phyloP scores from a whole-genome alignment of 2,329 filamentous ascomycete species.

The Phyllosticta capitalensis region DNA sequence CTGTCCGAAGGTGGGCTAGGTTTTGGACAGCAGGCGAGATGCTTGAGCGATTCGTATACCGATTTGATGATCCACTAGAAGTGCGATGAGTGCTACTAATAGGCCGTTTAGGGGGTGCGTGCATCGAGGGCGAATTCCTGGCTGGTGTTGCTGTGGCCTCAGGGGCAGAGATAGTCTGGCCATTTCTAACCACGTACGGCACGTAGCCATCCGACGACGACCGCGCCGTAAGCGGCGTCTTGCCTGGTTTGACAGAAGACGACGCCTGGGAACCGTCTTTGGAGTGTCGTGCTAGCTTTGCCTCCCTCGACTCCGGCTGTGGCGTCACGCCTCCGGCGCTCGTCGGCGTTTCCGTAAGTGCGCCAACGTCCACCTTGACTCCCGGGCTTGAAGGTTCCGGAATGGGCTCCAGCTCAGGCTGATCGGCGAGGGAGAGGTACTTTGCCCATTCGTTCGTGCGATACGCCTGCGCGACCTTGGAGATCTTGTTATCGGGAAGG shows the following conservation, averaged over 20 bases:
- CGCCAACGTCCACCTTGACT: slow-evolving; percentile 26
- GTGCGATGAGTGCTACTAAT: background rate
- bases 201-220: background rate
- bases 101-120: background rate
- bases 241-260: background rate
- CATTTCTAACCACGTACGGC: background rate
- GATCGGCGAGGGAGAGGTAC: slow-evolving; percentile 69
- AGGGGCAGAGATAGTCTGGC: background rate
- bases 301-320: background rate
- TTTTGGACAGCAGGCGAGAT: background rate
- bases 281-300: background rate
- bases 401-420: slow-evolving; percentile 55
- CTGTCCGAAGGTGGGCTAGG: slow-evolving; percentile 17
- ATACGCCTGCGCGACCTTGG: slow-evolving; percentile 70
- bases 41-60: slow-evolving; percentile 14
- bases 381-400: slow-evolving; percentile 38
- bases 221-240: background rate
- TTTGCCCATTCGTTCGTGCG: slow-evolving; percentile 96
- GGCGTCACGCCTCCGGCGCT: background rate
- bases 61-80: slow-evolving; percentile 15
- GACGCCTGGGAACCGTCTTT: background rate
- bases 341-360: background rate
- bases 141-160: background rate
- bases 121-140: background rate
- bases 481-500: slow-evolving; percentile 57